A percentile compares a stretch with the other conserved stretches of the same genome.
Evolutionary conservation across 177 flowering plant species (phyloP).

Genomic region (Vitis hybrid): DNA sequence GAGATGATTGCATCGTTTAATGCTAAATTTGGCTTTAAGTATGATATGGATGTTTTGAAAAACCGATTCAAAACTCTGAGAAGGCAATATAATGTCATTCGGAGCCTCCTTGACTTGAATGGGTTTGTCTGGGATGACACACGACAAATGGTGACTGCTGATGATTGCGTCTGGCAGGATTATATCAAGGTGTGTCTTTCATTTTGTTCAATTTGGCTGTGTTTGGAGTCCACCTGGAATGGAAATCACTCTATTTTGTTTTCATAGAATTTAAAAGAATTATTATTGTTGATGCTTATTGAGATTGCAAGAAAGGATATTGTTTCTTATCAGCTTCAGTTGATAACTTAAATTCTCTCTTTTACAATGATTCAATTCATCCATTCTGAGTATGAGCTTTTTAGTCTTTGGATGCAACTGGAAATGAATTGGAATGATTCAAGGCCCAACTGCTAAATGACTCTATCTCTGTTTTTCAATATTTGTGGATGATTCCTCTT

Average conservation of each 20-base stretch:
- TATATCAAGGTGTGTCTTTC: constrained; percentile 54
- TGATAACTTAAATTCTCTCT: background rate
- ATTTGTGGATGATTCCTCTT: background rate
- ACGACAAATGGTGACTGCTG: constrained; percentile 68
- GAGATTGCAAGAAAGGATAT: background rate
- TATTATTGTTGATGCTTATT: background rate
- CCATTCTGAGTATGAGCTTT: background rate
- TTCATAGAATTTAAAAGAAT: background rate
- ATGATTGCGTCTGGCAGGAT: constrained; percentile 61
- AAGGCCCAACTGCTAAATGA: too few species aligned
- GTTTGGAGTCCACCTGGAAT: background rate
- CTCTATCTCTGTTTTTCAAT: too few species aligned
- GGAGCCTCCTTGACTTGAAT: constrained; percentile 41
- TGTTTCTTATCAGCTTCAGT: background rate
- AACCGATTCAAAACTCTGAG: constrained; percentile 64
- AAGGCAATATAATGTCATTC: constrained; percentile 50
- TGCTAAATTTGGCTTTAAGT: constrained; percentile 46
- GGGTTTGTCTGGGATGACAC: constrained; percentile 61
- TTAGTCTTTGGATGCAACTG: background rate
- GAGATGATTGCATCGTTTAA: constrained; percentile 55
- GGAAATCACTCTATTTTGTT: background rate
- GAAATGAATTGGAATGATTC: background rate
- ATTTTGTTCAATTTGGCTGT: background rate
- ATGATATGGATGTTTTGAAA: constrained; percentile 50
- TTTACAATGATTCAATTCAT: background rate